A percentile compares a stretch with the other conserved stretches of the same genome.
Conservation (phyloP, 148 eudicot species). For the Persicaria tinctoria region DNA sequence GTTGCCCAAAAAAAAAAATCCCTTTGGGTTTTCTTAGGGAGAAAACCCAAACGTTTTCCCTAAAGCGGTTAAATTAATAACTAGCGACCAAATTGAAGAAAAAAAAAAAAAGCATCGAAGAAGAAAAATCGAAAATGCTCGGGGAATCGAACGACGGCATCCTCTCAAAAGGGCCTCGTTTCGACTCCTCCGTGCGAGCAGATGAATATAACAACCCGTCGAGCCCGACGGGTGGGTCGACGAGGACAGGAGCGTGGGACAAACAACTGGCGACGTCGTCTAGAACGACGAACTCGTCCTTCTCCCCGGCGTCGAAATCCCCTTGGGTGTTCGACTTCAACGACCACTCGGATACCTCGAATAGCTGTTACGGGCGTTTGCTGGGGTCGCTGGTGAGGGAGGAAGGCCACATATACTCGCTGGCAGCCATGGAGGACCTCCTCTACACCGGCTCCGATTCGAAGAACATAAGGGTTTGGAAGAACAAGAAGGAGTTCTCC, state of each 20-base stretch:
- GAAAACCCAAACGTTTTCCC: background rate
- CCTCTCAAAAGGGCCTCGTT: background rate
- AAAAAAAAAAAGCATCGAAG: background rate
- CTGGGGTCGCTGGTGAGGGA: constrained; percentile 78
- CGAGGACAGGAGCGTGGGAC: background rate
- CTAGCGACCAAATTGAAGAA: no score
- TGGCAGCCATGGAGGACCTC: constrained; percentile 60
- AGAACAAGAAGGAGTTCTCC: constrained; percentile 58
- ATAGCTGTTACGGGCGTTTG: constrained; percentile 30
- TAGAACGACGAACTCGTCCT: background rate
- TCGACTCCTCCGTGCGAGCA: background rate
- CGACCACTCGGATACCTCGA: background rate
- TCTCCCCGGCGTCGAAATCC: background rate
- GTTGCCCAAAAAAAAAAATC: background rate
- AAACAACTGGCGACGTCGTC: background rate
- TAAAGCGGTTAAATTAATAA: background rate
- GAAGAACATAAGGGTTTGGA: constrained; percentile 79
- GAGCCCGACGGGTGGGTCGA: background rate
- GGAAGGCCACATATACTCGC: constrained; percentile 76
- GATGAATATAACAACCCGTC: background rate
- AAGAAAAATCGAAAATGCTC: background rate
- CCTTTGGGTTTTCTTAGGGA: background rate
- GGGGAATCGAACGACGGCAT: constrained; percentile 1
- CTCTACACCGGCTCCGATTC: constrained; percentile 78
- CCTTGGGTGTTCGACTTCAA: constrained; percentile 8